Base-by-base conservation (phyloP, 2,329 filamentous ascomycete genomes). In the Mollisiaceae sp. region DNA sequence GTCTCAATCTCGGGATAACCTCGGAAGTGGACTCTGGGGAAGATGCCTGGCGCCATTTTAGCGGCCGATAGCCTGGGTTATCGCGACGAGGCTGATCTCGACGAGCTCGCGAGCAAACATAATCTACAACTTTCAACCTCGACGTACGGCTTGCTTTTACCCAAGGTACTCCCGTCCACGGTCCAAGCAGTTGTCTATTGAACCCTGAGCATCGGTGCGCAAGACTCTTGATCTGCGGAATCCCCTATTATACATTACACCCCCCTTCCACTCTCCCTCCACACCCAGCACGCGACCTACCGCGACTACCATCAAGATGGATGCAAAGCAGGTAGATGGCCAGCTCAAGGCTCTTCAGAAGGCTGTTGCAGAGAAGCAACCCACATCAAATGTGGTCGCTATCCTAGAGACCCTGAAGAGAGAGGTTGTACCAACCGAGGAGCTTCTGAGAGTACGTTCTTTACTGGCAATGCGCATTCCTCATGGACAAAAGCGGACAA, bases 361-460 rank as follows among this genome's bases (percentile, higher is more conserved):
- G 81, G 92, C 92, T 27, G 84, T 92, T 52, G 82, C 84, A 56
- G 87, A 89, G 64, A 91, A 91, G 75, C 92, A 97, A 74, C 88
- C 93, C 4, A 76, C 91, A 32, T 80, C 89, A 47, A 90, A 87
- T 67, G 85, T 97, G 59, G 82, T 96, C 63, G 83, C 85, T 60
- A 84, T 98, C 67, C 82, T 99, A 61, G 89, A 90, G 73, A 87
- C 89, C 59, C 83, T 98, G 45, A 92, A 94, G 80, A 89, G 89
- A 74, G 91, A 92, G 68, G 89, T 94, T 41, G 86, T 87, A 56
- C 91, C 94, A 11, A 95, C 92, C 2, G 95, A 99, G 80, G 93
- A 97, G 72, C 86, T 97, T 72, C 83, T 99, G 70, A 89, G 94
- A 75, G 91, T 90, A 82, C 72, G 86, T 82, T 52, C 59, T 61